Percentiles rank a stretch among this genome's conserved stretches.
phyloP scores from a whole-genome alignment of 1,284 basidiomycete genomes.

The Cutaneotrichosporon spelunceum region DNA sequence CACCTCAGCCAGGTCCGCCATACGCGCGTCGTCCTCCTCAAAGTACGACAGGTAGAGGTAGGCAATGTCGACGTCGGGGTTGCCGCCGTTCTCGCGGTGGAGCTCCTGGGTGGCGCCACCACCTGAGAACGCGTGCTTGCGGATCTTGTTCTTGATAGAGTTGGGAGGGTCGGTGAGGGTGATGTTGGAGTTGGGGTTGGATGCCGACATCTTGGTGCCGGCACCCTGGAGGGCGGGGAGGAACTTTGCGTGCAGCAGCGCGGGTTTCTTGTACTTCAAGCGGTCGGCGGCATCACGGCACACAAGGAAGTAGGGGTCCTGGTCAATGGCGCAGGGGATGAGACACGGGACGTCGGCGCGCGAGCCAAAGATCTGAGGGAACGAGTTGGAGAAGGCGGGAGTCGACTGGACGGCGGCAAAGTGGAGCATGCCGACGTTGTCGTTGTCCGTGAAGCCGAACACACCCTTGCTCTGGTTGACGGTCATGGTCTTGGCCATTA shows the following conservation, averaged over 20 bases:
- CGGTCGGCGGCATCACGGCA: slow-evolving; percentile 91
- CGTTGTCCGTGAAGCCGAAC: slow-evolving; percentile 95
- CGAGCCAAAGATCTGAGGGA: slow-evolving; percentile 94
- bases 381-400: slow-evolving; percentile 96
- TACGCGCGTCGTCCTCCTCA: slow-evolving; percentile 86
- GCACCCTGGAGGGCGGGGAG: slow-evolving; percentile 97
- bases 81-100: slow-evolving; percentile 80
- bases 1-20: slow-evolving; percentile 72
- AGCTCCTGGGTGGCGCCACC: slow-evolving; percentile 90
- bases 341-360: slow-evolving; percentile 81
- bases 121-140: slow-evolving; percentile 85
- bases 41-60: slow-evolving; percentile 98
- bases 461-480: slow-evolving; percentile 91
- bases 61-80: slow-evolving; percentile 92
- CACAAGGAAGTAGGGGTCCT: slow-evolving; percentile 78
- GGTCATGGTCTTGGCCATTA: slow-evolving; percentile 88
- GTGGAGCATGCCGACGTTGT: slow-evolving; percentile 97
- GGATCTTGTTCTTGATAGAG: slow-evolving; percentile 98
- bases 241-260: slow-evolving; percentile 92
- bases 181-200: slow-evolving; percentile 82
- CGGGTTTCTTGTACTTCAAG: slow-evolving; percentile 93
- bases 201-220: slow-evolving; percentile 98
- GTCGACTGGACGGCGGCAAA: slow-evolving; percentile 97
- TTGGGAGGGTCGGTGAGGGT: slow-evolving; percentile 91
- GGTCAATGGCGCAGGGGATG: slow-evolving; percentile 98